phyloP scores from a whole-genome alignment of 176 grass and related monocot genomes.

The Oryza brachyantha region DNA sequence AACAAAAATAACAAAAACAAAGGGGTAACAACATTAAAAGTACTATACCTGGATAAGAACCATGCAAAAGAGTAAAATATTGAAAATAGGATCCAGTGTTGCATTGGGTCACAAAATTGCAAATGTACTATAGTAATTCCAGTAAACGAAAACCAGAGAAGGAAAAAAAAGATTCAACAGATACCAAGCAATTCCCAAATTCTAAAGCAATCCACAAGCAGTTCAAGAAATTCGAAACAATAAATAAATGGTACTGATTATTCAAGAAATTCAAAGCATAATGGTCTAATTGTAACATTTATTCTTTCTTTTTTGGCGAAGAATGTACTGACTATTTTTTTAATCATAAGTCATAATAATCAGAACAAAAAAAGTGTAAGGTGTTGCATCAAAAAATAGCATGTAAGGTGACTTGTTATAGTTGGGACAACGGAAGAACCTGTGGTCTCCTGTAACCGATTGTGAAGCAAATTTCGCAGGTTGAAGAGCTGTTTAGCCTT shows the following conservation, averaged over 20 bases:
- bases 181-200: neutral
- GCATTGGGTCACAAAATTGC: neutral
- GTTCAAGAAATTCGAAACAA: neutral
- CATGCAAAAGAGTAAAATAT: neutral
- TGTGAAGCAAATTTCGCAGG: slow-evolving; percentile 75
- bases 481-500: slow-evolving; percentile 78
- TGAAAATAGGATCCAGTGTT: slow-evolving; percentile 3
- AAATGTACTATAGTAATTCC: neutral
- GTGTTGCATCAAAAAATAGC: too few relatives aligned
- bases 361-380: too few relatives aligned
- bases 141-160: slow-evolving; percentile 1
- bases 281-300: too few relatives aligned
- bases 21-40: slow-evolving; percentile 12
- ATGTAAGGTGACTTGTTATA: neutral
- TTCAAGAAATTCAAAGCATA: neutral
- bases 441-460: slow-evolving; percentile 63
- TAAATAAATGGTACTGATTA: slow-evolving; percentile 1
- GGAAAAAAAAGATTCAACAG: slow-evolving; percentile 16
- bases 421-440: slow-evolving; percentile 43
- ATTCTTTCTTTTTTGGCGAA: too few relatives aligned
- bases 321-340: neutral
- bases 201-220: slow-evolving; percentile 4
- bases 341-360: neutral
- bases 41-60: slow-evolving; percentile 4
- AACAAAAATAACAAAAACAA: slow-evolving; percentile 22